Conservation (phyloP, 805 yeast genomes). For the Starmerella powellii region DNA sequence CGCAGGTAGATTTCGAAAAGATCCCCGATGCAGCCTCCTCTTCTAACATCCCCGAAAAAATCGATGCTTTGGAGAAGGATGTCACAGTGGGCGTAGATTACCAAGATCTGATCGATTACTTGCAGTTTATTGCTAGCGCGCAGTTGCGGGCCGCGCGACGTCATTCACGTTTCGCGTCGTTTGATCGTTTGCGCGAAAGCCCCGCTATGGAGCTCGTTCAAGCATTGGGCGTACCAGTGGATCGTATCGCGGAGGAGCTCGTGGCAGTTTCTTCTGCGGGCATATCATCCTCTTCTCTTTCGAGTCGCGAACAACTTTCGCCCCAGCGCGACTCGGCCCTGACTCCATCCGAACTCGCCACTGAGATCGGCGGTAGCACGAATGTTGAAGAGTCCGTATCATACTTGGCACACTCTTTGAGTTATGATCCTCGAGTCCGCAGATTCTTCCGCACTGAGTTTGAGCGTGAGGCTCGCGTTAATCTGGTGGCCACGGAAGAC, state of each 20-base stretch:
- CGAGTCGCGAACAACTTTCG: conserved; percentile 51
- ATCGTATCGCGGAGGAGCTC: conserved; percentile 27
- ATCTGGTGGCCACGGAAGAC: conserved; percentile 71
- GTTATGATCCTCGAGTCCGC: conserved; percentile 58
- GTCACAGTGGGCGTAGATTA: conserved; percentile 61
- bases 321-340: conserved; percentile 58
- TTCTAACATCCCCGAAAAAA: conserved; percentile 21
- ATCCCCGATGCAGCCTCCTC: conserved; percentile 27
- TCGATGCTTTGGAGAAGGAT: conserved; percentile 36
- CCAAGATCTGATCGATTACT: conserved; percentile 76
- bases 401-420: conserved; percentile 6
- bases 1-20: conserved; percentile 2
- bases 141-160: conserved; percentile 35
- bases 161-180: conserved; percentile 31
- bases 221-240: conserved; percentile 24
- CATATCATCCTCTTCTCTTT: conserved; percentile 65
- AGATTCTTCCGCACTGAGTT: conserved; percentile 47
- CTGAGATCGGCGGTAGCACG: conserved; percentile 38
- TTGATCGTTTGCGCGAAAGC: conserved; percentile 45
- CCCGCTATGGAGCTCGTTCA: conserved; percentile 32
- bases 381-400: conserved; percentile 10
- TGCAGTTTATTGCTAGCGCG: conserved; percentile 59
- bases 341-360: conserved; percentile 34
- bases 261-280: conserved; percentile 50
- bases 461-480: conserved; percentile 51